phyloP scores from a whole-genome alignment of 225 moss, liverwort and hornwort genomes.

The Sphagnum tenellum region DNA sequence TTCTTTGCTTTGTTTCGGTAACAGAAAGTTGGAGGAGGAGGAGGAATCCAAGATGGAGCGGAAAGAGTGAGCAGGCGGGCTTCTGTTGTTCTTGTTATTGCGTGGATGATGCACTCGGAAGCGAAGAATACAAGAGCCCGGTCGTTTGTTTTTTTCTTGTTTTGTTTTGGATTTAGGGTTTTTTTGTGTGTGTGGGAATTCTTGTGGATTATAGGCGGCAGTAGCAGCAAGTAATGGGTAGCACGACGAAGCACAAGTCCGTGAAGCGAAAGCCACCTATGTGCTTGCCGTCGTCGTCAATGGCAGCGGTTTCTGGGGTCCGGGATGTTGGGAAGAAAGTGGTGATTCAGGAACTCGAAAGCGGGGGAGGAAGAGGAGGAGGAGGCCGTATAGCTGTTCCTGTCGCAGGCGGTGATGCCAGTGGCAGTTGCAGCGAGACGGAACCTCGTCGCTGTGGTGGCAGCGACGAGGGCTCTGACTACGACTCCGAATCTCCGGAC shows the following conservation, averaged over 20 bases:
- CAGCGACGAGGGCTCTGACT: conserved; percentile 6
- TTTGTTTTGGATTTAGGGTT: too few relatives aligned
- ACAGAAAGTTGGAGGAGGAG: background rate
- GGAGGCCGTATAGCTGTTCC: background rate
- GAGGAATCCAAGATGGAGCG: background rate
- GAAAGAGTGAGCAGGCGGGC: background rate
- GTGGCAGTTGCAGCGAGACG: conserved; percentile 4
- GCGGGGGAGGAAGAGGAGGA: background rate
- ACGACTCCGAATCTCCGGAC: conserved; percentile 7
- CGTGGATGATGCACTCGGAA: background rate
- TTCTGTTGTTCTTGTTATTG: too few relatives aligned
- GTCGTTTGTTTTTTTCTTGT: background rate
- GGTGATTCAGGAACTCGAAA: background rate
- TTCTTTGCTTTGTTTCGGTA: background rate
- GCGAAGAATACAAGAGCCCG: background rate
- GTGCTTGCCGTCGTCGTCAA: background rate
- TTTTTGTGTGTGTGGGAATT: too few relatives aligned
- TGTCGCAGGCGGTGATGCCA: background rate
- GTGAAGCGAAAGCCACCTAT: background rate
- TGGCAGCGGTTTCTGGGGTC: background rate
- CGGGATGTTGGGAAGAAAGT: background rate
- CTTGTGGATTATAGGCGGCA: too few relatives aligned
- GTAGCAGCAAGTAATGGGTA: too few relatives aligned
- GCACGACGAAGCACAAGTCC: background rate
- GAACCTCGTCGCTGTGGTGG: background rate